phyloP scores from a whole-genome alignment of 495 filamentous ascomycete species.

The Tuber microsphaerosporum region DNA sequence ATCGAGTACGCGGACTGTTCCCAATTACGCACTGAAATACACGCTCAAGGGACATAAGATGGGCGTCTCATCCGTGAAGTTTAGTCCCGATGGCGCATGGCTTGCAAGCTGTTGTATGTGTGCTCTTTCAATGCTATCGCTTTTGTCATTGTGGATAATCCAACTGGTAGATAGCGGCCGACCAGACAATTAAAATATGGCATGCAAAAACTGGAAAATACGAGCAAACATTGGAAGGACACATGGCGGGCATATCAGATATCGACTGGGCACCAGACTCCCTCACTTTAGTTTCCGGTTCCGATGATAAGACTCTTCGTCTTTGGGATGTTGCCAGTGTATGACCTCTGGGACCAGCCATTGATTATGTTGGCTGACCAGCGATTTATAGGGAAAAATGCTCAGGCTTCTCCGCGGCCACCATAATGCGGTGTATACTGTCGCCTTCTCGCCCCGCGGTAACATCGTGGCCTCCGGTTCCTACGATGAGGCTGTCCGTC shows the following conservation, averaged over 20 bases:
- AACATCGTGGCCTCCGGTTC: slow-evolving; percentile 91
- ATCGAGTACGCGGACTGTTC: neutral
- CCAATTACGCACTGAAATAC: slow-evolving; percentile 47
- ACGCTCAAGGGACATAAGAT: slow-evolving; percentile 67
- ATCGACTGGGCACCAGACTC: slow-evolving; percentile 88
- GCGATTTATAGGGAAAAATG: slow-evolving; percentile 45
- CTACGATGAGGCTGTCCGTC: slow-evolving; percentile 92
- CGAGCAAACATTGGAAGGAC: slow-evolving; percentile 82
- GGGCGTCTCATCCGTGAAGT: slow-evolving; percentile 76
- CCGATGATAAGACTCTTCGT: slow-evolving; percentile 91
- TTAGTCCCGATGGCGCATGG: slow-evolving; percentile 81
- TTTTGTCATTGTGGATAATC: neutral
- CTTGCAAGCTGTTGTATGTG: slow-evolving; percentile 75
- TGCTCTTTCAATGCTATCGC: neutral
- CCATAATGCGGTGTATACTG: slow-evolving; percentile 88
- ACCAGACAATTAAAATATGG: slow-evolving; percentile 86
- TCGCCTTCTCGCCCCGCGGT: slow-evolving; percentile 91
- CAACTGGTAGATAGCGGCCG: slow-evolving; percentile 55
- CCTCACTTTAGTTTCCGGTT: slow-evolving; percentile 76
- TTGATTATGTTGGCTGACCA: slow-evolving; percentile 3
- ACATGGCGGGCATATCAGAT: slow-evolving; percentile 83
- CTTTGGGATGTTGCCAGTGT: slow-evolving; percentile 82
- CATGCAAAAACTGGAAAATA: slow-evolving; percentile 67
- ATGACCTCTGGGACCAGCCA: slow-evolving; percentile 37
- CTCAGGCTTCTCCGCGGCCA: slow-evolving; percentile 66